Evolutionary conservation across 1,284 basidiomycete species (phyloP).

Genomic region (Moesziomyces sp.): DNA sequence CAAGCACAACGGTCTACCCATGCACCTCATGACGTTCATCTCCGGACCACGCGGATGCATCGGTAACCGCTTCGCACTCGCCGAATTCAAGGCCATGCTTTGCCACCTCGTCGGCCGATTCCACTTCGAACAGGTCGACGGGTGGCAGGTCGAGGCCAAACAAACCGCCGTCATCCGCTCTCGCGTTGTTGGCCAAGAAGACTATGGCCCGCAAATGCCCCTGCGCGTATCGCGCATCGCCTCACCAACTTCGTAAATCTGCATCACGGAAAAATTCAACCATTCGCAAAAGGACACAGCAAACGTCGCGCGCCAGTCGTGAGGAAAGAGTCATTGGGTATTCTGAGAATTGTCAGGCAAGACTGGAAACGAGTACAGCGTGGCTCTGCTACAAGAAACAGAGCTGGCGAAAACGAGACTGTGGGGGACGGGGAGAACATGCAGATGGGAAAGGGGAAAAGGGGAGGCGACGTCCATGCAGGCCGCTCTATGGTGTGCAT

Average conservation of each 20-base stretch:
- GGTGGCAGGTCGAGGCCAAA: constrained; percentile 54
- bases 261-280: no score
- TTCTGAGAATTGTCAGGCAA: constrained; percentile 32
- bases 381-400: constrained; percentile 13
- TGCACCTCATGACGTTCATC: constrained; percentile 58
- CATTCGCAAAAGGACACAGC: not conserved
- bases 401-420: not conserved
- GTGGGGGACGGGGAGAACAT: not conserved
- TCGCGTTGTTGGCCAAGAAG: constrained; percentile 50
- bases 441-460: not conserved
- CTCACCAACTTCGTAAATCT: not conserved
- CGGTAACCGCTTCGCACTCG: constrained; percentile 58
- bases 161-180: constrained; percentile 46
- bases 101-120: constrained; percentile 48
- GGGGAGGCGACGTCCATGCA: no score
- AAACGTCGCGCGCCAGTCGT: not conserved
- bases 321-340: constrained; percentile 12
- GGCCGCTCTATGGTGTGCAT: not conserved
- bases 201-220: constrained; percentile 55
- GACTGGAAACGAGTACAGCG: not conserved
- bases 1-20: constrained; percentile 33
- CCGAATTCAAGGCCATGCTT: constrained; percentile 62
- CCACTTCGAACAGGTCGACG: constrained; percentile 43
- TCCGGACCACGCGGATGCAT: constrained; percentile 60
- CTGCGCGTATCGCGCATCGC: constrained; percentile 34